Evolutionary conservation across 1,284 basidiomycete species (phyloP).

Genomic region (Caloboletus firmus): DNA sequence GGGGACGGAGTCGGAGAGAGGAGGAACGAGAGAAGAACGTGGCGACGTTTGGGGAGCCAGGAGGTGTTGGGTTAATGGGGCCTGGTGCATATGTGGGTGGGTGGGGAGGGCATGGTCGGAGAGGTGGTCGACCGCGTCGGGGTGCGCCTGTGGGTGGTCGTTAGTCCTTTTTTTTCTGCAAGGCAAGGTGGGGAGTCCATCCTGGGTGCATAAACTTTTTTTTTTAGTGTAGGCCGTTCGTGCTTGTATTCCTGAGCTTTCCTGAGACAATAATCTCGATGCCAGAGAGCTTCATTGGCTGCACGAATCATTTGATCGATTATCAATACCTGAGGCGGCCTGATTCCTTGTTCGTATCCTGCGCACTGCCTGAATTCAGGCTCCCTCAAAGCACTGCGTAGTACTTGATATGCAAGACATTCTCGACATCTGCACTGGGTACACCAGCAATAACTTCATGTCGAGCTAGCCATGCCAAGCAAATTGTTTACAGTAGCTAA

Average conservation of each 20-base stretch:
- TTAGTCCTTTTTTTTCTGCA: conserved; percentile 9
- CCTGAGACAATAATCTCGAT: too few species aligned
- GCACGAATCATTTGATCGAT: not conserved
- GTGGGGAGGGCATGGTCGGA: conserved; percentile 50
- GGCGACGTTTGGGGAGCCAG: conserved; percentile 80
- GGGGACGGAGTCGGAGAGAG: conserved; percentile 65
- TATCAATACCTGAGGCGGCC: not conserved
- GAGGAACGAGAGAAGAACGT: conserved; percentile 79
- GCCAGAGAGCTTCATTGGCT: not conserved
- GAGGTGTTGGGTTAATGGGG: conserved; percentile 70
- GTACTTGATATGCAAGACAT: too few species aligned
- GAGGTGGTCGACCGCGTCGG: conserved; percentile 46
- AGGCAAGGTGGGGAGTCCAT: not conserved
- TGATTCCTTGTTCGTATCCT: not conserved
- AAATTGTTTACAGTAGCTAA: too few species aligned
- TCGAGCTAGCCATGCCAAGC: too few species aligned
- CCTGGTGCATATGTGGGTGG: conserved; percentile 58
- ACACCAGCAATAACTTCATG: too few species aligned
- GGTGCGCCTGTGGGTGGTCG: conserved; percentile 32
- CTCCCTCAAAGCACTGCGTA: too few species aligned
- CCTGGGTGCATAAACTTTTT: not conserved
- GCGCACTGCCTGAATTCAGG: not conserved
- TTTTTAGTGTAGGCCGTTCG: conserved; percentile 12
- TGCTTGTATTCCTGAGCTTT: conserved; percentile 15
- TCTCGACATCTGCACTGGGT: too few species aligned